Percentiles rank a stretch among this genome's conserved stretches.
phyloP scores from a whole-genome alignment of 495 filamentous ascomycete genomes.

The Cudoniella acicularis region DNA sequence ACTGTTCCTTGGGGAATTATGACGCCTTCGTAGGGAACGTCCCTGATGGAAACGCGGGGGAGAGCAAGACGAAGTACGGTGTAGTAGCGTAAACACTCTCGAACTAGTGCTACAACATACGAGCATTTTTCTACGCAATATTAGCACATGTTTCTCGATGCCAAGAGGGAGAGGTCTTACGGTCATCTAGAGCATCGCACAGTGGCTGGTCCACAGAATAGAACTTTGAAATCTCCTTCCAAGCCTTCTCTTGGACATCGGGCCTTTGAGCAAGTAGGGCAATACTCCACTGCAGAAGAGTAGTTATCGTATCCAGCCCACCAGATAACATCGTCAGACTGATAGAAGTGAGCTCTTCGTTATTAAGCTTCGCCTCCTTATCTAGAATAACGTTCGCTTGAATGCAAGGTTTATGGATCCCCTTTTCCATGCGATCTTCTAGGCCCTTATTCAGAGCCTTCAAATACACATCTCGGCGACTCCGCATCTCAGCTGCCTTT shows the following conservation, averaged over 20 bases:
- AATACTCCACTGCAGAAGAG: conserved; percentile 60
- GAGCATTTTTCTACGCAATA: conserved; percentile 29
- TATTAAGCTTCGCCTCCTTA: conserved; percentile 54
- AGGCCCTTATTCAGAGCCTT: conserved; percentile 47
- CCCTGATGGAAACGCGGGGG: conserved; percentile 55
- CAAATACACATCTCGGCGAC: conserved; percentile 57
- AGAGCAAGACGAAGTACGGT: conserved; percentile 59
- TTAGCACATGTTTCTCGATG: too few relatives aligned
- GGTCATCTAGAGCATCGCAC: conserved; percentile 56
- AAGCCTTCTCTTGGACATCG: conserved; percentile 58
- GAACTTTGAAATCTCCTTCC: conserved; percentile 49
- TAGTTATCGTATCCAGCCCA: conserved; percentile 62
- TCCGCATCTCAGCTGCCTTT: conserved; percentile 54
- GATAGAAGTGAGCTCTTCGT: conserved; percentile 57
- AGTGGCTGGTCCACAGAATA: conserved; percentile 50
- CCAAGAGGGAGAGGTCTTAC: too few relatives aligned
- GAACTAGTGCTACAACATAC: conserved; percentile 56
- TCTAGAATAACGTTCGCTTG: conserved; percentile 62
- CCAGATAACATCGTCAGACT: conserved; percentile 61
- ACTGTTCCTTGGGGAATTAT: conserved; percentile 56
- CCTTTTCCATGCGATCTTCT: conserved; percentile 55
- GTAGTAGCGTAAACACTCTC: conserved; percentile 57
- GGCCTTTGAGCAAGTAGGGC: conserved; percentile 52
- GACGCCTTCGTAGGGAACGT: conserved; percentile 53
- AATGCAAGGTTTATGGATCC: conserved; percentile 58